Conservation (phyloP, 2,329 filamentous ascomycete genomes). For the Ophiostoma sp. region DNA sequence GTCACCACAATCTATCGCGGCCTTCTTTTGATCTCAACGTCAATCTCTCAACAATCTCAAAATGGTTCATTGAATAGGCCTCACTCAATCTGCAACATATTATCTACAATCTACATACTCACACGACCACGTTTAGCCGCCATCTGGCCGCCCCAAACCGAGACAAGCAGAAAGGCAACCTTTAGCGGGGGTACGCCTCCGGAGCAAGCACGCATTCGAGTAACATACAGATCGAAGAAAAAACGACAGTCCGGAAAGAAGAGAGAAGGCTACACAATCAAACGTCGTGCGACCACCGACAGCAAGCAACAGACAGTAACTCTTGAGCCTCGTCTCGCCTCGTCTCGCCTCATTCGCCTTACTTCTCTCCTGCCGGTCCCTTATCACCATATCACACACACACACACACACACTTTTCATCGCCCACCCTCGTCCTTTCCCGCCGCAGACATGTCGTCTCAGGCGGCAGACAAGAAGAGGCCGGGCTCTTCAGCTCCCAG, state of each 20-base stretch:
- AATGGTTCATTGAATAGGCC: neutral
- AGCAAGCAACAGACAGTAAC: neutral
- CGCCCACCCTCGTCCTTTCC: neutral
- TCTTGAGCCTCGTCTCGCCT: neutral
- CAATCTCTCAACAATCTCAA: neutral
- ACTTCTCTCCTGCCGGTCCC: neutral
- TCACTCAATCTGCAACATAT: neutral
- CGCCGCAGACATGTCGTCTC: conserved; percentile 19
- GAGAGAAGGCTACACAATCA: conserved; percentile 7
- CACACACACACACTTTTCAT: neutral
- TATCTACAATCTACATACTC: neutral
- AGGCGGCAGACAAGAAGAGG: neutral
- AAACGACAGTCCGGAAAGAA: neutral
- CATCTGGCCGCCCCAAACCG: conserved; percentile 9
- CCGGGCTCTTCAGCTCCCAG: conserved; percentile 19
- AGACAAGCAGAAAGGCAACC: conserved; percentile 15
- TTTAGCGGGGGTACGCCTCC: conserved; percentile 19
- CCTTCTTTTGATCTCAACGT: neutral
- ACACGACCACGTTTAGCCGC: neutral
- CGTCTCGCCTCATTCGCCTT: neutral
- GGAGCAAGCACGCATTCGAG: neutral
- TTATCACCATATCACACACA: neutral
- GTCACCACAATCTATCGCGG: neutral
- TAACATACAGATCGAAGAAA: neutral
- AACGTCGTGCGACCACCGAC: conserved; percentile 13